These are phyloP conservation scores for Aspergillus saccharolyticus DNA, from an alignment of 495 filamentous ascomycete genomes.

Conservation along the genomic window DNA sequence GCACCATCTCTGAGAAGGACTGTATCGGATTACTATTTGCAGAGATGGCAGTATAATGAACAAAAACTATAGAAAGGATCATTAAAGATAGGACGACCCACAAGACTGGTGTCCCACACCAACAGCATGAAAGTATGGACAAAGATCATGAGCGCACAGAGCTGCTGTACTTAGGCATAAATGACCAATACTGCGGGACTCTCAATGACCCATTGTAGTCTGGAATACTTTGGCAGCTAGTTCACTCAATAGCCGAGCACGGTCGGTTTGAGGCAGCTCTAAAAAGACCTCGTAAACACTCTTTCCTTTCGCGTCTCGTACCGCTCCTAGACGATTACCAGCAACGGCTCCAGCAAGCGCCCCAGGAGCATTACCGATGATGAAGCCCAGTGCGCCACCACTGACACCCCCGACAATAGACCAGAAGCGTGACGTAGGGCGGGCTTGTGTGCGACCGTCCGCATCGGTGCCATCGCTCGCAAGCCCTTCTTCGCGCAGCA, in stretches of 20 bases:
- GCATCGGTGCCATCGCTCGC: constrained; percentile 49
- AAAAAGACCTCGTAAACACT: constrained; percentile 88
- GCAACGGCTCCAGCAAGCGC: constrained; percentile 87
- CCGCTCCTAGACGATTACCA: constrained; percentile 81
- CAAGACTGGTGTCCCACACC: too few relatives aligned
- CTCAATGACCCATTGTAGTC: constrained; percentile 33
- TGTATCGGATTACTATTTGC: too few relatives aligned
- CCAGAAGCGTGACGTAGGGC: constrained; percentile 77
- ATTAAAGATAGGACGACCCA: background rate
- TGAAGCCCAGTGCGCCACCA: constrained; percentile 89
- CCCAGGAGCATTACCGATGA: constrained; percentile 86
- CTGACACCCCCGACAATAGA: constrained; percentile 76
- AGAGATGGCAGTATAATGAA: too few relatives aligned
- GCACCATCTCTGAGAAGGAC: too few relatives aligned
- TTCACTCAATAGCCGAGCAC: constrained; percentile 69
- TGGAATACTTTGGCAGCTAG: constrained; percentile 68
- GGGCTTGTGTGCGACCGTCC: constrained; percentile 21
- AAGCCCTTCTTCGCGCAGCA: constrained; percentile 90
- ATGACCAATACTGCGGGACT: background rate
- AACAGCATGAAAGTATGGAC: background rate
- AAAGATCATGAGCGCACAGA: background rate
- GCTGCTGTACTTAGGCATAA: background rate
- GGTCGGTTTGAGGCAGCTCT: constrained; percentile 76
- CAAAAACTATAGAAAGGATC: background rate
- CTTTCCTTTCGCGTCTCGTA: constrained; percentile 87